Conservation (phyloP, 2,329 filamentous ascomycete species). For the Parasarocladium wereldwijsianum region DNA sequence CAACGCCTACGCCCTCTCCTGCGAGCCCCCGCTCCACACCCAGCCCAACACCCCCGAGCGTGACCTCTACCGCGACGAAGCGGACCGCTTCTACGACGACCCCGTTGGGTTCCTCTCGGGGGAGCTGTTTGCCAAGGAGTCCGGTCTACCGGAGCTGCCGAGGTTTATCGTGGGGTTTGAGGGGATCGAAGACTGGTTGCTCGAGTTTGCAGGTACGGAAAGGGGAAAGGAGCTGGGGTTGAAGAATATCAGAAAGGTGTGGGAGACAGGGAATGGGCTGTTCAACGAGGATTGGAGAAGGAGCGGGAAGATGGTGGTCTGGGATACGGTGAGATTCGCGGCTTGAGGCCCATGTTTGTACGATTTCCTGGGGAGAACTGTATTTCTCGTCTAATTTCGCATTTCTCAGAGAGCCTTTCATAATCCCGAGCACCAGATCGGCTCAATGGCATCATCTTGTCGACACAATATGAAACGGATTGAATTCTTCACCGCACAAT, state of each 20-base stretch:
- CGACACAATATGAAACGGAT: too few relatives aligned
- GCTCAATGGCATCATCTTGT: too few relatives aligned
- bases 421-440: too few relatives aligned
- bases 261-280: constrained; percentile 44
- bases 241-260: constrained; percentile 30
- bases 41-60: constrained; percentile 45
- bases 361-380: too few relatives aligned
- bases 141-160: constrained; percentile 21
- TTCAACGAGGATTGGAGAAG: constrained; percentile 49
- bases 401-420: too few relatives aligned
- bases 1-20: constrained; percentile 71
- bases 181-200: constrained; percentile 34
- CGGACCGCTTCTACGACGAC: constrained; percentile 76
- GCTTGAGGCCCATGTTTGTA: too few relatives aligned
- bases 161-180: constrained; percentile 48
- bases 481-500: too few relatives aligned
- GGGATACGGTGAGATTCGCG: constrained; percentile 37
- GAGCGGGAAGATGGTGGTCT: constrained; percentile 41
- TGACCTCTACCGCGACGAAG: constrained; percentile 66
- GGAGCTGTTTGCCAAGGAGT: constrained; percentile 28
- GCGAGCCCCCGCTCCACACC: constrained; percentile 70
- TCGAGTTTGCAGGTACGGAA: constrained; percentile 26
- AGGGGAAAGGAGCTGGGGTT: constrained; percentile 26
- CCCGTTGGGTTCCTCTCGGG: constrained; percentile 35
- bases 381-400: too few relatives aligned